These are phyloP conservation scores for Syzygium grande DNA, from an alignment of 345 rosid genomes.

Conservation along the genomic window DNA sequence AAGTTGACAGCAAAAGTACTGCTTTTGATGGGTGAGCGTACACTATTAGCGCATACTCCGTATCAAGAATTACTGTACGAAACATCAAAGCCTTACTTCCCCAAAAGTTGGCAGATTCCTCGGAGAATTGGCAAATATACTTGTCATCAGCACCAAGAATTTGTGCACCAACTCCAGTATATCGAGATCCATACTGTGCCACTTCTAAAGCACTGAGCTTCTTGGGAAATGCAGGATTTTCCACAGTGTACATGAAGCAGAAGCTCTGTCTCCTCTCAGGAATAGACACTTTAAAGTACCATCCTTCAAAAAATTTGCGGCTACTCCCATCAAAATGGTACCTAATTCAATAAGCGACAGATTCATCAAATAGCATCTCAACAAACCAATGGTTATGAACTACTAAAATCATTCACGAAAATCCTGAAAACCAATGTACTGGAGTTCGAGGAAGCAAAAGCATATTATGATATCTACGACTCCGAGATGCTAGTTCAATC, in stretches of 20 bases:
- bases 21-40: background rate
- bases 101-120: conserved; percentile 80
- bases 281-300: conserved; percentile 91
- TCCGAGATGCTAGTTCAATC: background rate
- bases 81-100: conserved; percentile 46
- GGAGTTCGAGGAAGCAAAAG: background rate
- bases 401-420: background rate
- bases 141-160: conserved; percentile 88
- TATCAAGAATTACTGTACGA: background rate
- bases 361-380: background rate
- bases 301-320: conserved; percentile 79
- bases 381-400: background rate
- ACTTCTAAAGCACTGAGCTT: conserved; percentile 42
- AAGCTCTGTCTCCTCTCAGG: conserved; percentile 82
- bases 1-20: background rate
- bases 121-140: conserved; percentile 62
- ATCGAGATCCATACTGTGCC: conserved; percentile 56
- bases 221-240: conserved; percentile 66
- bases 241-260: conserved; percentile 90
- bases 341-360: conserved; percentile 17
- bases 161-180: conserved; percentile 89
- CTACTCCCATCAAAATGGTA: conserved; percentile 86
- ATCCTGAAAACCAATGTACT: background rate
- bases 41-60: background rate
- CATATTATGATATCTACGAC: background rate